A percentile compares a stretch with the other conserved stretches of the same genome.
Conservation (phyloP, 305 asterid species). For the Fraxinus angustifolia region DNA sequence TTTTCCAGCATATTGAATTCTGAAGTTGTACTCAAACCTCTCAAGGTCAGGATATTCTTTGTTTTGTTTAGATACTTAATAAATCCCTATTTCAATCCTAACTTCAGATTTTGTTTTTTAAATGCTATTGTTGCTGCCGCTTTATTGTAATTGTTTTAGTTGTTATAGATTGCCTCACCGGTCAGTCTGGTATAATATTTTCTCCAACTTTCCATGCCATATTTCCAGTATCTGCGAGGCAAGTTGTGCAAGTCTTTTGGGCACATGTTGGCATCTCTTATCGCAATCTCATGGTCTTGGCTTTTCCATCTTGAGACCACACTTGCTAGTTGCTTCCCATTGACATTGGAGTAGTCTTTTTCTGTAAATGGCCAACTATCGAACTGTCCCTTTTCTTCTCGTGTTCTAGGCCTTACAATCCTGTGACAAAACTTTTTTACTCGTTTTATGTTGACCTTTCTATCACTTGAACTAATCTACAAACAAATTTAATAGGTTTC, state of each 20-base stretch:
- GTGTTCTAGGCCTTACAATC: neutral
- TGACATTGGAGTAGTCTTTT: neutral
- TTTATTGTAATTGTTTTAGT: neutral
- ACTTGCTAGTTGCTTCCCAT: neutral
- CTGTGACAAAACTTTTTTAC: neutral
- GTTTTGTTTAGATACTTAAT: neutral
- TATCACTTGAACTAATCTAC: neutral
- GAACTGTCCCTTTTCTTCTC: neutral
- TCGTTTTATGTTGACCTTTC: neutral
- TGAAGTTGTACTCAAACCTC: constrained; percentile 57
- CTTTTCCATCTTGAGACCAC: neutral
- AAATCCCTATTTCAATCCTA: constrained; percentile 1
- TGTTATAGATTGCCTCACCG: neutral
- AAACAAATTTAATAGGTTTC: neutral
- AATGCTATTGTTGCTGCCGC: neutral
- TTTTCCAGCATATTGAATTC: constrained; percentile 80
- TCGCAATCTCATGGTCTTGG: neutral
- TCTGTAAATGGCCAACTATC: neutral
- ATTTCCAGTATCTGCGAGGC: neutral
- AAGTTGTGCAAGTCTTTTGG: neutral
- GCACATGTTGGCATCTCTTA: neutral
- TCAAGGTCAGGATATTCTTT: constrained; percentile 52
- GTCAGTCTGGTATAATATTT: neutral
- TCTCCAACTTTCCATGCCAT: neutral
- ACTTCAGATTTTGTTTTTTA: neutral